phyloP scores from a whole-genome alignment of 352 stramenopile genomes.

The Phytophthora capsici region DNA sequence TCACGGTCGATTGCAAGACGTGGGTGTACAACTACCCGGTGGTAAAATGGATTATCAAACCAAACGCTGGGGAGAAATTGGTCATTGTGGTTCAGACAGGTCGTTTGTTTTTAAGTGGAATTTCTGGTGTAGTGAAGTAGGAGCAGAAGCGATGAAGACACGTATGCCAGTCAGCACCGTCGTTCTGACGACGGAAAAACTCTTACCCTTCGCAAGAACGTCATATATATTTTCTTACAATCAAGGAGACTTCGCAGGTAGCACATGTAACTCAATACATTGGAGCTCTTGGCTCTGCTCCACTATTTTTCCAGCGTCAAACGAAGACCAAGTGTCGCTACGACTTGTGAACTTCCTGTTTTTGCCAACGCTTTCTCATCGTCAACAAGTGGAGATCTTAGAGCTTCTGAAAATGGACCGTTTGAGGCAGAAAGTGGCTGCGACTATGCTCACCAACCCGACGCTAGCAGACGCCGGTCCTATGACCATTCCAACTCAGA shows the following conservation, averaged over 20 bases:
- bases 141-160: too few species aligned
- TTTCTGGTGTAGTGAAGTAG: too few species aligned
- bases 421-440: conserved; percentile 43
- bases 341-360: conserved; percentile 50
- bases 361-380: conserved; percentile 32
- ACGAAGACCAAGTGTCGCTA: conserved; percentile 21
- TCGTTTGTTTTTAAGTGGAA: too few species aligned
- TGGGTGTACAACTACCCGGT: too few species aligned
- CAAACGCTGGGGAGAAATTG: too few species aligned
- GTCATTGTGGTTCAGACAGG: too few species aligned
- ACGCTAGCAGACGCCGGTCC: conserved; percentile 33
- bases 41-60: not conserved
- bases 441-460: conserved; percentile 58
- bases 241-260: too few species aligned
- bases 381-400: conserved; percentile 43
- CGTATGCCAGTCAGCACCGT: too few species aligned
- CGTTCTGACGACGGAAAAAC: too few species aligned
- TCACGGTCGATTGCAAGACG: conserved; percentile 1
- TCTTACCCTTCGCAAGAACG: too few species aligned
- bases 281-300: conserved; percentile 50
- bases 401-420: conserved; percentile 41
- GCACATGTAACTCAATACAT: too few species aligned
- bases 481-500: conserved; percentile 44
- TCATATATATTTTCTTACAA: too few species aligned
- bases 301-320: conserved; percentile 47